A percentile compares a stretch with the other conserved stretches of the same genome.
phyloP scores from a whole-genome alignment of 108 stramenopile species.

The Nitzschia putrida region DNA sequence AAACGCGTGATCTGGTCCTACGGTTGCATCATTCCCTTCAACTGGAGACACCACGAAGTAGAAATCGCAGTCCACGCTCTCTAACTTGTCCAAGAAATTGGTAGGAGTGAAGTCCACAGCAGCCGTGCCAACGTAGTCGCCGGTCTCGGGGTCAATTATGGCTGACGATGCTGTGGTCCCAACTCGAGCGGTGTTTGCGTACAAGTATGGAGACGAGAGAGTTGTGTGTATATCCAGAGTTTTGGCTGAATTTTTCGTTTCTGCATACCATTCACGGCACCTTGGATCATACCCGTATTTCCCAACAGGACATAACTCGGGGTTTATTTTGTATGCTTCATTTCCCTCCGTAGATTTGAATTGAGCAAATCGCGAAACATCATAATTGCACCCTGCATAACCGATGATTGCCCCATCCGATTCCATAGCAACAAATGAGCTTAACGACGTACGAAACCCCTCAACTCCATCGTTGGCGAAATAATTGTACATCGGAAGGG shows the following conservation, averaged over 20 bases:
- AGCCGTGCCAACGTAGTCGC: slow-evolving; percentile 25
- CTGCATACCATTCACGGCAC: slow-evolving; percentile 37
- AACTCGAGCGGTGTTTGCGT: slow-evolving; percentile 15
- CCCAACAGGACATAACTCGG: slow-evolving; percentile 53
- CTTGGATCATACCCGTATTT: slow-evolving; percentile 65
- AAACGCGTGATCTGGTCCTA: neutral
- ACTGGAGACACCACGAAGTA: slow-evolving; percentile 27
- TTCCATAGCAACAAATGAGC: slow-evolving; percentile 45
- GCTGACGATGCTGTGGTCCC: slow-evolving; percentile 24
- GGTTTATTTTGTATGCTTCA: slow-evolving; percentile 38
- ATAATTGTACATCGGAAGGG: slow-evolving; percentile 59
- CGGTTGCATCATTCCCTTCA: slow-evolving; percentile 2
- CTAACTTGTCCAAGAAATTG: slow-evolving; percentile 8
- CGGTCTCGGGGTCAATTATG: slow-evolving; percentile 32
- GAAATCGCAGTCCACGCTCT: neutral
- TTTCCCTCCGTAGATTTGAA: slow-evolving; percentile 44
- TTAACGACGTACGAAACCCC: slow-evolving; percentile 11
- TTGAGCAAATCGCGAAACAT: slow-evolving; percentile 19
- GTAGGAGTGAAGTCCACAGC: slow-evolving; percentile 26
- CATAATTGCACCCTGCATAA: slow-evolving; percentile 47
- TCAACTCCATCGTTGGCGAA: neutral
- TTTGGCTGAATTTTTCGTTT: slow-evolving; percentile 17
- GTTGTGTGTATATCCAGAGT: neutral
- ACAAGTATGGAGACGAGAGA: slow-evolving; percentile 32
- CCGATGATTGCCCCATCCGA: slow-evolving; percentile 53